These are phyloP conservation scores for Psilocybe azurescens DNA, from an alignment of 768 basidiomycete species.

Conservation along the genomic window DNA sequence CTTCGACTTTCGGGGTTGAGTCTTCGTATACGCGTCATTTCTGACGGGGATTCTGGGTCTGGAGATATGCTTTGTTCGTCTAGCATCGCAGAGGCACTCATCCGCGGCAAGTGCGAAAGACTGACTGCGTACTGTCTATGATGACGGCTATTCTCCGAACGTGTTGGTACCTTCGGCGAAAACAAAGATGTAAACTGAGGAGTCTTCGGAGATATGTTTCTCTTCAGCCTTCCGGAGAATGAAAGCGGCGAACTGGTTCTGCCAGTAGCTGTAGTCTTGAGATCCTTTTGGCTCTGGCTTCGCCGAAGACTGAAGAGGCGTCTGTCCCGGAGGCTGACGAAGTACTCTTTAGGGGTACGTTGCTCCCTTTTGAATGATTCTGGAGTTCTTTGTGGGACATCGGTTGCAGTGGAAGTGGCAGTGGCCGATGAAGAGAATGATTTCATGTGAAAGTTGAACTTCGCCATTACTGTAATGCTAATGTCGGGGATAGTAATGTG, in stretches of 20 bases:
- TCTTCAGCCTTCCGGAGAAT: not conserved
- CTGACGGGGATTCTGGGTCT: conserved; percentile 6
- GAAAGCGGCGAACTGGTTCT: not conserved
- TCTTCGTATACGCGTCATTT: not conserved
- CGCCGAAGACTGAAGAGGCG: not conserved
- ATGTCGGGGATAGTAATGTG: no score
- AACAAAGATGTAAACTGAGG: conserved; percentile 9
- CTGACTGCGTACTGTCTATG: conserved; percentile 14
- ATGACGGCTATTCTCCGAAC: conserved; percentile 4
- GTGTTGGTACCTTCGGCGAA: not conserved
- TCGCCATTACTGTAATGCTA: no score
- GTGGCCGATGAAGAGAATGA: not conserved
- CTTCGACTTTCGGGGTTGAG: not conserved
- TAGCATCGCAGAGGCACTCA: not conserved
- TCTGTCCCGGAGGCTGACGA: not conserved
- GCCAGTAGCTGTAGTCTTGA: no score
- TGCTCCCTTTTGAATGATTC: not conserved
- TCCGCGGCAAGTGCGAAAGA: conserved; percentile 1
- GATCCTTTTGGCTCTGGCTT: not conserved
- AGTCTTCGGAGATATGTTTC: not conserved
- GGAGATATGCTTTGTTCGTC: not conserved
- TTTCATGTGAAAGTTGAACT: conserved; percentile 9
- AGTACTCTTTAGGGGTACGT: not conserved
- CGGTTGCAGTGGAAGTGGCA: not conserved
- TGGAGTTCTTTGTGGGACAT: not conserved